Evolutionary conservation across 2,329 filamentous ascomycete genomes (phyloP).

Genomic region (Conoideocrella luteorostrata): DNA sequence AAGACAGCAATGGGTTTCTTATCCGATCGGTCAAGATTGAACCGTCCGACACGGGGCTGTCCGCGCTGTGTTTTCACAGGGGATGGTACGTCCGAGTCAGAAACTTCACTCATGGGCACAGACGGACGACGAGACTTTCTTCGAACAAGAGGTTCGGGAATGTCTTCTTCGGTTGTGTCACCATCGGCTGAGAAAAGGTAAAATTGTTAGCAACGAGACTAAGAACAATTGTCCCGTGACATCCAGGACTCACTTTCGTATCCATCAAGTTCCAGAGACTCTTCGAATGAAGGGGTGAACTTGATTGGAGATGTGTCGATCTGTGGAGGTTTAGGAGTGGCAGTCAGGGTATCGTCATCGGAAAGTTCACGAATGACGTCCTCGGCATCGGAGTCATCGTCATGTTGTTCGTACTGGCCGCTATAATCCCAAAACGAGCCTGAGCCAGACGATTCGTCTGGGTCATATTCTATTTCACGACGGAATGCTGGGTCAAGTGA

Average conservation of each 20-base stretch:
- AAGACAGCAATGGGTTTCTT: conserved; percentile 54
- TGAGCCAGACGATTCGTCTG: conserved; percentile 51
- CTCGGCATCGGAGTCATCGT: conserved; percentile 35
- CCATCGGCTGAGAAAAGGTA: conserved; percentile 47
- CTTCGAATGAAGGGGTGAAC: conserved; percentile 25
- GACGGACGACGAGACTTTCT: conserved; percentile 41
- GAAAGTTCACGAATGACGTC: conserved; percentile 29
- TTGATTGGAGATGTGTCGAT: conserved; percentile 16
- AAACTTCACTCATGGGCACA: conserved; percentile 31
- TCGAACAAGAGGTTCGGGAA: conserved; percentile 41
- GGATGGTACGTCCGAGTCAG: conserved; percentile 44
- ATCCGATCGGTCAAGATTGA: conserved; percentile 46
- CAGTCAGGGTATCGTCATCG: conserved; percentile 36
- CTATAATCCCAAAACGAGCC: conserved; percentile 59
- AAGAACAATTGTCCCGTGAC: conserved; percentile 7
- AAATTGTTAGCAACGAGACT: conserved; percentile 10
- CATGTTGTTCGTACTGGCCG: conserved; percentile 34
- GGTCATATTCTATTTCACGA: conserved; percentile 64
- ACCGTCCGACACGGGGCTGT: conserved; percentile 48
- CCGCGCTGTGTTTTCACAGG: conserved; percentile 42
- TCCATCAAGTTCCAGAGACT: conserved; percentile 42
- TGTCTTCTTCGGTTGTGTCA: conserved; percentile 56
- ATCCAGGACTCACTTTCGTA: conserved; percentile 50
- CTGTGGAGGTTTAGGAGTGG: conserved; percentile 33
- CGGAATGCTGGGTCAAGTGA: conserved; percentile 66